Base-by-base conservation (phyloP, 495 filamentous ascomycete species). In the Penicillium lividum region DNA sequence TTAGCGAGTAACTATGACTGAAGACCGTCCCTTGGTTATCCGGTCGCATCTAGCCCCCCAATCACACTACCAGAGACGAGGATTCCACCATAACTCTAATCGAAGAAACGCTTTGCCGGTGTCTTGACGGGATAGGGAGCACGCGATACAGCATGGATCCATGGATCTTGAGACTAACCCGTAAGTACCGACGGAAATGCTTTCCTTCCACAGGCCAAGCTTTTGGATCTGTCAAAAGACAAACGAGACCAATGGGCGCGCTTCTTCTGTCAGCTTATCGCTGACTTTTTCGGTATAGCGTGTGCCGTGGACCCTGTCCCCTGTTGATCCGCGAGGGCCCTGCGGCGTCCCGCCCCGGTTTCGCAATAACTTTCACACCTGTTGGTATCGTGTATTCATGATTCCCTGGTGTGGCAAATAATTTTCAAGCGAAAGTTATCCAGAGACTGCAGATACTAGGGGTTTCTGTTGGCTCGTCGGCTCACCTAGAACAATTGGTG, bases 71-170 rank as follows among this genome's bases (percentile, higher is more conserved):
- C 38, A 25, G 25, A 34, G 48, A 45, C 6, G 11, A 7, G 29
- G 16, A 63, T 63, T 51, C 55, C 51, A 56, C 56, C 56, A 59
- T 55, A 52, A 52, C 33, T 49, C 27, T 49, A 18, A 49, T 33
- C n/a, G n/a, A 13, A 29, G 13, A 13, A 30, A n/a, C 11, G 28
- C 10, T 29, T 7, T 29, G 27, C 28, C 22, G 22, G 22, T 30
- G 7, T 11, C 43, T 46, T 11, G 13, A 3, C 27, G 43, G 11
- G 7, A 18, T 9, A 40, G 38, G 38, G 2, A 40, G 15, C 38
- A 40, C 38, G 5, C 38, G 38, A 38, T 27, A 25, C 49, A 5
- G n/a, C n/a, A 11, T 38, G 8, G 10, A 40, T 9, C 16, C 34
- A 13, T 36, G 10, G 18, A 36, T 7, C 16, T 15, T 36, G 31